Evolutionary conservation across 768 basidiomycete genomes (phyloP).

Genomic region (Royoungia palumana): DNA sequence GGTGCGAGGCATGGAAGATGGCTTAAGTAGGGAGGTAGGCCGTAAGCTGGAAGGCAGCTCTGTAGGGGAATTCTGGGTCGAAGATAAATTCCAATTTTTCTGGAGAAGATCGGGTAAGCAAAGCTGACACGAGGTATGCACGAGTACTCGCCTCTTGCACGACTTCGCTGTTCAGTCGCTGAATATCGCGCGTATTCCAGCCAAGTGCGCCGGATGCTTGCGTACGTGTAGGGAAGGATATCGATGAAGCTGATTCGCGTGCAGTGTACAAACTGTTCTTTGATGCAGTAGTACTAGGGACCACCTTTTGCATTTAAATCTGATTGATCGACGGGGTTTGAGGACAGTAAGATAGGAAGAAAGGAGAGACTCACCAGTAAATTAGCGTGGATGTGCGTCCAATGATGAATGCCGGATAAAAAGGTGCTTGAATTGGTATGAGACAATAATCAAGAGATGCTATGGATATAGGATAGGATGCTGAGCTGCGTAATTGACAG

Average conservation of each 20-base stretch:
- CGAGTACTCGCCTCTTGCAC: constrained; percentile 44
- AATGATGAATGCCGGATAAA: constrained; percentile 48
- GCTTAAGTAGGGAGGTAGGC: constrained; percentile 34
- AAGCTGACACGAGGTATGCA: constrained; percentile 24
- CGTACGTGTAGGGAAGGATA: constrained; percentile 28
- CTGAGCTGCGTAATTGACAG: constrained; percentile 37
- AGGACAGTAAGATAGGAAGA: constrained; percentile 9
- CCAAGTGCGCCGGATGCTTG: constrained; percentile 35
- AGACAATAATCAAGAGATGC: constrained; percentile 47
- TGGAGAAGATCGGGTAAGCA: constrained; percentile 16
- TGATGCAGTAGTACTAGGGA: constrained; percentile 51
- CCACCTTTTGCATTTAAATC: constrained; percentile 71
- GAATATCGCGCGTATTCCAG: constrained; percentile 50
- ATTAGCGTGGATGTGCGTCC: constrained; percentile 40
- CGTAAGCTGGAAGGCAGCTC: constrained; percentile 33
- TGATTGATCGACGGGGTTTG: constrained; percentile 29
- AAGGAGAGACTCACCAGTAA: constrained; percentile 42
- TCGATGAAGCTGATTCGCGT: constrained; percentile 35
- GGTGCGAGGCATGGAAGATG: constrained; percentile 47
- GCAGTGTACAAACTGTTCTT: constrained; percentile 33
- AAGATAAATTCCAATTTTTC: constrained; percentile 48
- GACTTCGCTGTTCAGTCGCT: constrained; percentile 31
- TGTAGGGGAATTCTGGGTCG: constrained; percentile 38
- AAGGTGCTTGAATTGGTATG: constrained; percentile 42
- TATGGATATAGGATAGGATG: constrained; percentile 41